Evolutionary conservation across 305 asterid genomes (phyloP), one percentile per base, ranked within the genome.

Genomic region (Fraxinus sp.): DNA sequence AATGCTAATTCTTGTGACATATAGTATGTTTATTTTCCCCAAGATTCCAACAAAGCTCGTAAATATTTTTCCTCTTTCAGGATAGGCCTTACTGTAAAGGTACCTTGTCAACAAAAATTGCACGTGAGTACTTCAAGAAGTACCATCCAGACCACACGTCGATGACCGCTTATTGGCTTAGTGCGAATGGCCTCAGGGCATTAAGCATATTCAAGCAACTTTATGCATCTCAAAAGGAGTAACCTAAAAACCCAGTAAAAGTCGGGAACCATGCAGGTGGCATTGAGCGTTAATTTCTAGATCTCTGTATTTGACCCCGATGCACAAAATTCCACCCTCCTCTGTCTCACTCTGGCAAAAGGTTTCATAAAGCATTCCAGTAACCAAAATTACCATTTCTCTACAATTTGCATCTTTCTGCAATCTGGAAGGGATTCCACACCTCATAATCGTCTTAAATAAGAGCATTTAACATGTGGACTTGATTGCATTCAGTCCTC

Each of bases 11-110:
- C 80, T 77, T 64, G 9, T 26, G 28, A 77, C 20, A 49, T 77
- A 49, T 14, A 28, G 62, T 4, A 26, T 2, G 18, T 18, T 26
- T 4, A 76, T 39, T 77, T 77, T 79, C 30, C 28, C 4, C 33
- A 64, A 49, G 55, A 9, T 20, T 36, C 66, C 68, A 33, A 78
- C 32, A 20, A 32, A 77, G 62, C 32, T 26, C 66, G 20, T 44
- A 36, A 71, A 80, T 49, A 9, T 68, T 32, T 76, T 24, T 24
- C 28, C 55, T 66, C 75, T 39, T 1, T 7, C 59, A 37, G 77
- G 62, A 76, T 55, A 18, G 52, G 76, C 77, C 75, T 72, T 78
- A 22, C 37, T 44, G 73, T 24, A 37, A 11, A 83, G 78, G 83
- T 24, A 71, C 28, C 57, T 59, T 70, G 36, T 52, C 57, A 55